These are phyloP conservation scores for Noccaea bulbosa DNA, from an alignment of 345 rosid genomes.

Conservation along the genomic window DNA sequence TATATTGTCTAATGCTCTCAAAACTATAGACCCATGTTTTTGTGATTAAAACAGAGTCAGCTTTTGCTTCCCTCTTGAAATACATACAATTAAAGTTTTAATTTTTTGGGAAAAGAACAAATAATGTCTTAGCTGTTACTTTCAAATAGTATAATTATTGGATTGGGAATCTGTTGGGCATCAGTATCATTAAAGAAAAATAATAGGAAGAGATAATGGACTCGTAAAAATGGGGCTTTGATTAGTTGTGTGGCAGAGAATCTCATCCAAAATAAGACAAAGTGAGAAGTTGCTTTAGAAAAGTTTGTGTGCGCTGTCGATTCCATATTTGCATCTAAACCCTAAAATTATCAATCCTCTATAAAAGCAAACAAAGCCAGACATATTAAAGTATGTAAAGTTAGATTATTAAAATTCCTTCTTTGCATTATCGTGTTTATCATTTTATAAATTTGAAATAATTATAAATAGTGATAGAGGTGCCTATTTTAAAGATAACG, in stretches of 20 bases:
- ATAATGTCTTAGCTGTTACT: background rate
- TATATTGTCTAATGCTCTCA: too few relatives aligned
- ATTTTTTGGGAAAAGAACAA: background rate
- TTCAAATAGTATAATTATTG: constrained; percentile 32
- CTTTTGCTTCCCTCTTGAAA: background rate
- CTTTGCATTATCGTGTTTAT: background rate
- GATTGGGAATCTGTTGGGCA: constrained; percentile 30
- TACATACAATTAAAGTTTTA: background rate
- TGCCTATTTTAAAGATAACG: background rate
- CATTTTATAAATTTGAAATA: background rate
- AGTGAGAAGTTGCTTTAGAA: constrained; percentile 43
- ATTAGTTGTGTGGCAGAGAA: constrained; percentile 46
- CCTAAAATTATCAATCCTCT: constrained; percentile 37
- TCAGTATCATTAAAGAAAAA: constrained; percentile 31
- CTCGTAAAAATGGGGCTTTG: constrained; percentile 22
- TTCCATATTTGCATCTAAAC: constrained; percentile 43
- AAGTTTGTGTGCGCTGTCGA: constrained; percentile 45
- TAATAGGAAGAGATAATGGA: constrained; percentile 40
- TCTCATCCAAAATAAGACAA: constrained; percentile 44
- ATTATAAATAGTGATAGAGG: background rate
- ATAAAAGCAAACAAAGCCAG: constrained; percentile 29
- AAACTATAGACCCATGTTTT: too few relatives aligned
- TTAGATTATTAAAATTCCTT: constrained; percentile 11
- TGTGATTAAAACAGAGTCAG: too few relatives aligned
- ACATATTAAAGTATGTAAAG: constrained; percentile 7